phyloP scores from a whole-genome alignment of 495 filamentous ascomycete species.

The Penicillium paxilli region DNA sequence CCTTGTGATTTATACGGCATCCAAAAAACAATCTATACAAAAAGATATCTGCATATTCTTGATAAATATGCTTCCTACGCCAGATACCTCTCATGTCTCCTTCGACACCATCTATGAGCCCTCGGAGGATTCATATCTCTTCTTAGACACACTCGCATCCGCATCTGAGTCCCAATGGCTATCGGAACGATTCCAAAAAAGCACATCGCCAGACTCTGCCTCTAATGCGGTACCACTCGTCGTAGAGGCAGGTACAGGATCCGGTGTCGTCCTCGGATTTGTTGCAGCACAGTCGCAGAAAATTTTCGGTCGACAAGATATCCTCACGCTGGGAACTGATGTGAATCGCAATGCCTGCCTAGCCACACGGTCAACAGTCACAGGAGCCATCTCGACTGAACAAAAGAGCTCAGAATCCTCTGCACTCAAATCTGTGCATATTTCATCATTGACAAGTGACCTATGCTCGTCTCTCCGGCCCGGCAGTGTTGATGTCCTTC shows the following conservation, averaged over 20 bases:
- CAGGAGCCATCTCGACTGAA: constrained; percentile 46
- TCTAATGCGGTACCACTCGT: constrained; percentile 58
- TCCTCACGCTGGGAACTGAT: constrained; percentile 76
- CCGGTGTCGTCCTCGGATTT: constrained; percentile 88
- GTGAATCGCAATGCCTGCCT: constrained; percentile 78
- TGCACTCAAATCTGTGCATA: constrained; percentile 37
- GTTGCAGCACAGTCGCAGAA: constrained; percentile 67
- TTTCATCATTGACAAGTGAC: constrained; percentile 66
- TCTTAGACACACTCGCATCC: constrained; percentile 89
- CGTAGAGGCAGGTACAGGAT: constrained; percentile 88
- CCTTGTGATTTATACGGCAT: not conserved
- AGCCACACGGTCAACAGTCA: constrained; percentile 64
- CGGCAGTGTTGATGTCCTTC: constrained; percentile 70
- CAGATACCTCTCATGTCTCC: constrained; percentile 85
- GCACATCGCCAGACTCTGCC: constrained; percentile 1
- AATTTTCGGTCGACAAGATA: constrained; percentile 70
- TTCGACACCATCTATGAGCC: constrained; percentile 89
- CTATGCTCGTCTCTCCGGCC: constrained; percentile 58
- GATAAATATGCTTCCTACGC: constrained; percentile 81
- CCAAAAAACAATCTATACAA: not conserved
- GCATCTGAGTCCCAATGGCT: constrained; percentile 71
- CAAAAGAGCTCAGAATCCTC: constrained; percentile 8
- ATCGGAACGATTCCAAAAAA: constrained; percentile 47
- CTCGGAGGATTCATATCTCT: constrained; percentile 91
- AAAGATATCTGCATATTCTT: too few species aligned